Conservation (phyloP, 306 rosid species). For the Canavalia gladiata region DNA sequence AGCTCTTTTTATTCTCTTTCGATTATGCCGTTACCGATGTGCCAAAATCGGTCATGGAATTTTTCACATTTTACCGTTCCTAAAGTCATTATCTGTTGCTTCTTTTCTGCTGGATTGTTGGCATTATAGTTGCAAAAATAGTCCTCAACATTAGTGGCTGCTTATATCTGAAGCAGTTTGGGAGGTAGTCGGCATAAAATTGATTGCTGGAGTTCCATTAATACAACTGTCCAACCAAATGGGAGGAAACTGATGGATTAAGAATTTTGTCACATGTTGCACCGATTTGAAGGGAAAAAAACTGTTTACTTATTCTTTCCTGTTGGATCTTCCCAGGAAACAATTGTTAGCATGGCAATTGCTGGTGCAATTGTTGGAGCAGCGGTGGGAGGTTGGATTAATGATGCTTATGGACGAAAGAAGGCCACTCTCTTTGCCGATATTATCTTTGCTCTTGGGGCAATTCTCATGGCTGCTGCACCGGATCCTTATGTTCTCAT, state of each 20-base stretch:
- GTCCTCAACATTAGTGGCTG: constrained; percentile 39
- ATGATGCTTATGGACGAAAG: constrained; percentile 85
- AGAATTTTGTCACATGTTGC: neutral
- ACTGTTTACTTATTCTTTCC: neutral
- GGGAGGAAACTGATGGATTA: neutral
- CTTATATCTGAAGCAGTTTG: neutral
- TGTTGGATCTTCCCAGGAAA: constrained; percentile 65
- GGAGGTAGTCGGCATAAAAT: neutral
- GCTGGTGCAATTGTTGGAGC: constrained; percentile 94
- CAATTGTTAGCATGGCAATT: constrained; percentile 92
- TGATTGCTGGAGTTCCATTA: neutral
- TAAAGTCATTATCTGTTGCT: constrained; percentile 13
- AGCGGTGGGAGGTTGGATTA: constrained; percentile 89
- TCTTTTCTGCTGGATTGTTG: constrained; percentile 10
- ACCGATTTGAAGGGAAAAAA: no score
- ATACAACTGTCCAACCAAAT: neutral
- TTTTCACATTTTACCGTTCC: constrained; percentile 5
- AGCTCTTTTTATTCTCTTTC: neutral
- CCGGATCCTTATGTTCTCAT: constrained; percentile 88
- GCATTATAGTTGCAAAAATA: neutral
- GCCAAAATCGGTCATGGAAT: neutral
- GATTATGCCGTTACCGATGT: neutral
- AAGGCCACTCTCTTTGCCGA: constrained; percentile 91
- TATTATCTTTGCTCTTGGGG: constrained; percentile 72
- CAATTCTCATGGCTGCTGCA: constrained; percentile 86